Evolutionary conservation across 306 rosid species (phyloP), one percentile per base, ranked within the genome.

Genomic region (Glycine soja): DNA sequence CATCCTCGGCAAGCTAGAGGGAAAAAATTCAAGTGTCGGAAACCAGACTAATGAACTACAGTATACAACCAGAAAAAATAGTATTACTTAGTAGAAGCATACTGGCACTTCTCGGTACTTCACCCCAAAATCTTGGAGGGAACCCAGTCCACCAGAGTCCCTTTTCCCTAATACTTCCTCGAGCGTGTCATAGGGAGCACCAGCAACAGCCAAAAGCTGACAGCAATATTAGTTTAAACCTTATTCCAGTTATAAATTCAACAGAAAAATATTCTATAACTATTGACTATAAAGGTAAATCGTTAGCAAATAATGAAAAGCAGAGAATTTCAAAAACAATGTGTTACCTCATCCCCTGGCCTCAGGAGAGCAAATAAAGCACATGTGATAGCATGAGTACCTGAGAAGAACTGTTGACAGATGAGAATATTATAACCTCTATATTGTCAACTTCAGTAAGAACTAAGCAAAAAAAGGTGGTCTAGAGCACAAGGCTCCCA

Each of bases 151-250:
- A 76, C 91, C 84, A 45, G 93, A 89, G 85, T 92, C 95, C 80
- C 97, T 89, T 88, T 94, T 94, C 76, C 98, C 98, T 48, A 94
- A 90, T 66, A 94, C 97, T 83, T 94, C 97, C 89, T 94, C 97
- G 53, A 94, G 77, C 8, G 98, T 94, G 81, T 94, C 98, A 81
- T 94, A 94, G 58, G 98, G 98, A 83, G 98, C 91, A 80, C 98
- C 98, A 36, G 97, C 97, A 81, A 94, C 97, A 77, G 98, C 98
- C 97, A 94, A 87, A 85, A 91, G 97, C 97, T 94, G 97, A 90
- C 77, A 80, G 80, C 75, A 64, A 79, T 84, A 36, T 91, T 74
- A 92, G 90, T 88, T 80, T 64, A 90, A 82, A 84, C 75, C 72
- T 74, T 45, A 79, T 59, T 77, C 79, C 30, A 82, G 32, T 30